Conservation (phyloP, 768 basidiomycete species). For the Fomitopsis pulvina region DNA sequence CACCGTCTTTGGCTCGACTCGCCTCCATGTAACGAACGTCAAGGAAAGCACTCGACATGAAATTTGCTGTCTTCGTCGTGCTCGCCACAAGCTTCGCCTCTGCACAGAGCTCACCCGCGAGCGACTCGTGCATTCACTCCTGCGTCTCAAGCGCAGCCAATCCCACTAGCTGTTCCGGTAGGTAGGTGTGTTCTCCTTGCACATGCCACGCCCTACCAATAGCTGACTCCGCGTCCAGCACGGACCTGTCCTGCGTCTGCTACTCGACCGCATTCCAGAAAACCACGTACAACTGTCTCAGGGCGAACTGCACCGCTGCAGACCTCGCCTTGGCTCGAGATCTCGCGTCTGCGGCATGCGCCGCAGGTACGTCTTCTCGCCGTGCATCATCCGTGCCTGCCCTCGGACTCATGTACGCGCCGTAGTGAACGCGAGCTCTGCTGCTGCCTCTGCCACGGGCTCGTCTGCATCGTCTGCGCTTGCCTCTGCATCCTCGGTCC, state of each 20-base stretch:
- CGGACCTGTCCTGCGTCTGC: slow-evolving; percentile 31
- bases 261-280: slow-evolving; percentile 30
- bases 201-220: neutral
- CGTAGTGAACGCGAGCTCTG: slow-evolving; percentile 6
- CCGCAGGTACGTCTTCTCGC: slow-evolving; percentile 11
- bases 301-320: slow-evolving; percentile 23
- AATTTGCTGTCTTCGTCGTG: neutral
- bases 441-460: neutral
- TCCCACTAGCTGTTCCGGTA: neutral
- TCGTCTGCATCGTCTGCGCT: slow-evolving; percentile 1
- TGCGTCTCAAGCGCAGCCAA: neutral
- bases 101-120: neutral
- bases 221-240: neutral
- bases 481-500: slow-evolving; percentile 2
- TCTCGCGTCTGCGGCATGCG: slow-evolving; percentile 30
- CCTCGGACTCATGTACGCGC: neutral
- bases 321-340: slow-evolving; percentile 26
- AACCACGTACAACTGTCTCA: slow-evolving; percentile 27
- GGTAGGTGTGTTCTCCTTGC: neutral
- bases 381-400: neutral
- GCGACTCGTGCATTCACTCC: slow-evolving; percentile 4
- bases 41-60: neutral
- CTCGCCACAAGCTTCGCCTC: slow-evolving; percentile 2
- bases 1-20: neutral
- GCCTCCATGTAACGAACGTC: too few relatives aligned